Base-by-base conservation (phyloP, 805 yeast species). In the Soucietia sequanensis region DNA sequence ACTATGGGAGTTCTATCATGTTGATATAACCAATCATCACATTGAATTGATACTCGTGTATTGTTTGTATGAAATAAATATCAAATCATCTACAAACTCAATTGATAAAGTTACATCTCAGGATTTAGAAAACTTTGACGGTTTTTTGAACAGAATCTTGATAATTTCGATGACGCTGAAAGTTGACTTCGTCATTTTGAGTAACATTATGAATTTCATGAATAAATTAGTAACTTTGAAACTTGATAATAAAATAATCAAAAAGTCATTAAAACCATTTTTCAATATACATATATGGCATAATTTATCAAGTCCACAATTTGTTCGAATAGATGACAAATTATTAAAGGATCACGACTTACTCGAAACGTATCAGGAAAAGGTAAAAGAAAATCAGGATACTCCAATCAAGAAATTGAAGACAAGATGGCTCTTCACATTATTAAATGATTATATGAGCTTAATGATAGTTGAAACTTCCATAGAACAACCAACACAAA, bases 1-100 rank as follows among this genome's bases (percentile, higher is more conserved):
- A 16, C 50, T 68, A 10, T 75, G 77, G 78, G 57, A 55, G 9
- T 43, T 52, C 27, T 68, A 70, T 38, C 62, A 63, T 31, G 53
- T 52, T 8, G 73, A 70, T 38, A 55, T 62, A 6, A 54, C 72
- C 3, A 49, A 58, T 29, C 61, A 57, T 18, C 77, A 73, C 43
- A 50, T 72, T 4, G 62, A 64, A 23, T 46, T 62, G 30, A 49
- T 70, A 7, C 58, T 41, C 1, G 26, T 42, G 4, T 31, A 56
- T 19, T 21, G 58, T 9, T 11, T 48, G 3, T 37, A 34, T 6
- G 42, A 47, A 15, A 38, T 40, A 34, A 39, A 41, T 12, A 28
- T 20, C 29, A 34, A 20, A 30, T 39, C 20, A 26, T 5, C 10
- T 8, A 12, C 13, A 7, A 18, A 16, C 11, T 14, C 16, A 15